Conservation (phyloP, 228 moss, liverwort and hornwort species). For the Sphagnum magellanicum region DNA sequence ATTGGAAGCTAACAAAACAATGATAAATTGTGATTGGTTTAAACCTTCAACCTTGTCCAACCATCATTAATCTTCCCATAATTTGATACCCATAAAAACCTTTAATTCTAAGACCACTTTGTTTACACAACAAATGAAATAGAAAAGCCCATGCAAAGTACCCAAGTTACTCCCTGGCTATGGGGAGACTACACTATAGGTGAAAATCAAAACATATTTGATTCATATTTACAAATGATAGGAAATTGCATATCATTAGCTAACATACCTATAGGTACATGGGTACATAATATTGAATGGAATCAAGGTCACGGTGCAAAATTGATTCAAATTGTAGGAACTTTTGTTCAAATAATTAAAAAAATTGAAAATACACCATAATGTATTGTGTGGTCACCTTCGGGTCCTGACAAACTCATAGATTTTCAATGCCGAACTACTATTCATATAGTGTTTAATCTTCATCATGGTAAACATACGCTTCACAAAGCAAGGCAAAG, state of each 20-base stretch:
- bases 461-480: background rate
- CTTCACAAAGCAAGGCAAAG: background rate
- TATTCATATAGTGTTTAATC: background rate
- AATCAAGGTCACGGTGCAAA: background rate
- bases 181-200: background rate
- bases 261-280: background rate
- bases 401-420: background rate
- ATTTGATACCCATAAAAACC: too few relatives aligned
- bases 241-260: background rate
- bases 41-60: too few relatives aligned
- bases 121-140: background rate
- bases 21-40: too few relatives aligned
- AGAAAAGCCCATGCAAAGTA: background rate
- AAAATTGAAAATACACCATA: background rate
- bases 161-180: background rate
- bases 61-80: too few relatives aligned
- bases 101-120: background rate
- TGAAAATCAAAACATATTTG: background rate
- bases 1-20: too few relatives aligned
- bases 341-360: background rate
- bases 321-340: background rate
- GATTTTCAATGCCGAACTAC: background rate
- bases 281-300: conserved; percentile 5
- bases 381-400: background rate
- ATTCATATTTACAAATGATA: conserved; percentile 1